Percentiles rank a stretch among this genome's conserved stretches.
Conservation (phyloP, 169 alveolate species). For the Cryptosporidium baileyi region DNA sequence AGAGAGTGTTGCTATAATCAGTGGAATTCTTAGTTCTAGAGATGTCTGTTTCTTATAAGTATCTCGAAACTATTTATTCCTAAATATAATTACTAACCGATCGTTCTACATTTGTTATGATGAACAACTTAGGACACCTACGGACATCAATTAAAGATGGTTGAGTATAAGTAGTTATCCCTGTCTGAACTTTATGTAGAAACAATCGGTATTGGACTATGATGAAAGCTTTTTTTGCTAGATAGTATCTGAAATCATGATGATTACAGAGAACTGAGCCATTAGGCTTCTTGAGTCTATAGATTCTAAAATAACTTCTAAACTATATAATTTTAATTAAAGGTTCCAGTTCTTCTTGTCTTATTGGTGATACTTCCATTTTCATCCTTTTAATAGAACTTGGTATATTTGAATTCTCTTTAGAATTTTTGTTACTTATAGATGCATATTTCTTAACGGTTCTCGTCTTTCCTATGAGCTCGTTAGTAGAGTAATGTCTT, state of each 20-base stretch:
- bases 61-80: conserved; percentile 11
- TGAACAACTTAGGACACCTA: conserved; percentile 70
- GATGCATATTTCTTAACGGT: not conserved
- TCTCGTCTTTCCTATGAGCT: not conserved
- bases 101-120: conserved; percentile 28
- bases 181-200: conserved; percentile 61
- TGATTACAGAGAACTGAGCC: not conserved
- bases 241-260: conserved; percentile 61
- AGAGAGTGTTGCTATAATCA: conserved; percentile 21
- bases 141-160: conserved; percentile 61
- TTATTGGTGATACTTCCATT: conserved; percentile 42
- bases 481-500: not conserved
- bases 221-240: conserved; percentile 39
- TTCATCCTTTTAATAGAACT: conserved; percentile 40
- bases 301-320: not conserved
- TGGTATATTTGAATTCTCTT: not conserved
- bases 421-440: not conserved
- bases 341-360: conserved; percentile 3
- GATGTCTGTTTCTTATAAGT: not conserved
- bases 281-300: conserved; percentile 17
- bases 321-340: not conserved
- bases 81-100: not conserved
- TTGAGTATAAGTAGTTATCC: conserved; percentile 61
- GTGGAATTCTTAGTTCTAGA: not conserved
- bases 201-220: conserved; percentile 6